Percentiles rank a stretch among this genome's conserved stretches.
Evolutionary conservation across 768 basidiomycete genomes (phyloP).

Genomic region (Sutorius australiensis): DNA sequence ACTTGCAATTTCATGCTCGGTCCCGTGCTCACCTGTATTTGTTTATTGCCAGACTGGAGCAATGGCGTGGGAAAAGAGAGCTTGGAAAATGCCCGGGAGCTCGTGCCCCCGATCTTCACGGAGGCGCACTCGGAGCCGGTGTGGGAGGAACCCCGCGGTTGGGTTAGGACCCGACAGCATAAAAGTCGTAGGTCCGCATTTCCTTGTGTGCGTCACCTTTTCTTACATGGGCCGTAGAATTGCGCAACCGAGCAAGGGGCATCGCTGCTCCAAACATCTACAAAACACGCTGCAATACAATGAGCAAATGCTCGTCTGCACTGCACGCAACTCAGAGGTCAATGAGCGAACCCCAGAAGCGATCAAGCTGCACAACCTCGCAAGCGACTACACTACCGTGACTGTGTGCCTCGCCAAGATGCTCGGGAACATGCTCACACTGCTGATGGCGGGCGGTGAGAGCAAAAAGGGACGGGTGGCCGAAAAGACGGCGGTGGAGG

Average conservation of each 20-base stretch:
- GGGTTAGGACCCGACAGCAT: conserved; percentile 86
- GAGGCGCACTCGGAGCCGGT: conserved; percentile 71
- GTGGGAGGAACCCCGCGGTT: conserved; percentile 94
- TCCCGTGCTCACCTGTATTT: conserved; percentile 48
- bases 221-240: conserved; percentile 43
- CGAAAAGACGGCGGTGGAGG: conserved; percentile 76
- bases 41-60: conserved; percentile 70
- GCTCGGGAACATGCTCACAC: conserved; percentile 75
- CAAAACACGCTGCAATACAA: conserved; percentile 65
- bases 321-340: conserved; percentile 77
- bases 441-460: conserved; percentile 48
- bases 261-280: conserved; percentile 69
- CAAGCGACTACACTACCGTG: conserved; percentile 86
- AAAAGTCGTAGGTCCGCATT: conserved; percentile 61
- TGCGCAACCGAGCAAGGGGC: conserved; percentile 86
- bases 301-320: conserved; percentile 75
- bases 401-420: conserved; percentile 83
- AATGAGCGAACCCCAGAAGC: conserved; percentile 86
- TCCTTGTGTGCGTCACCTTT: neutral
- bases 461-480: conserved; percentile 60
- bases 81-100: conserved; percentile 75
- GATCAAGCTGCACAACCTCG: conserved; percentile 93
- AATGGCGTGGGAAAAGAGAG: conserved; percentile 78
- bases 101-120: conserved; percentile 73
- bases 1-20: conserved; percentile 69